Conservation (phyloP, 768 basidiomycete genomes). For the Lactifluus subvellereus region DNA sequence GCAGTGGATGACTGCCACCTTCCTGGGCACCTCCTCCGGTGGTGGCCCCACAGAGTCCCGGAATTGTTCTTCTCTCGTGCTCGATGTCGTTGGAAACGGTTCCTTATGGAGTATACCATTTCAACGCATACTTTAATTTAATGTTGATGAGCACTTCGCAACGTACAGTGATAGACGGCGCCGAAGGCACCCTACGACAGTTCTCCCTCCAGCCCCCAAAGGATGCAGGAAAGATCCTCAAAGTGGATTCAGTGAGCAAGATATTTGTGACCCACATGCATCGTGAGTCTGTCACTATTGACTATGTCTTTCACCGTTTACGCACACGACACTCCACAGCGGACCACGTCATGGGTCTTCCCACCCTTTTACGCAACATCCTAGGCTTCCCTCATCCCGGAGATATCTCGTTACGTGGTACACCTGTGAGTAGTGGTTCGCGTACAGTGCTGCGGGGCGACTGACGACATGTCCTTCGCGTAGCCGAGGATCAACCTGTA, state of each 20-base stretch:
- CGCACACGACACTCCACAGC: slow-evolving; percentile 34
- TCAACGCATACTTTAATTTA: not conserved
- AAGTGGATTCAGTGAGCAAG: slow-evolving; percentile 47
- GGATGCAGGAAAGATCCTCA: slow-evolving; percentile 31
- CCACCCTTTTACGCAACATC: slow-evolving; percentile 56
- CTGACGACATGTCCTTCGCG: not conserved
- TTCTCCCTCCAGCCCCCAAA: slow-evolving; percentile 49
- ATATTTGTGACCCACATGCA: slow-evolving; percentile 88
- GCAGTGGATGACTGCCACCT: slow-evolving; percentile 51
- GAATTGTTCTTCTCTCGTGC: slow-evolving; percentile 69
- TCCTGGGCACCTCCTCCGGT: slow-evolving; percentile 72
- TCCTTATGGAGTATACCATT: slow-evolving; percentile 59
- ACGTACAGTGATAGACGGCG: slow-evolving; percentile 70
- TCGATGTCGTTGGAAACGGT: slow-evolving; percentile 48
- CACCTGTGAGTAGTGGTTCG: not conserved
- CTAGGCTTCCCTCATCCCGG: slow-evolving; percentile 43
- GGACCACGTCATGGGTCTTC: slow-evolving; percentile 71
- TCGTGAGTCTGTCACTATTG: slow-evolving; percentile 33
- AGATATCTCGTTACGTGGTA: slow-evolving; percentile 22
- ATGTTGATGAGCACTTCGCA: not conserved
- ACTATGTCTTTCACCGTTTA: not conserved
- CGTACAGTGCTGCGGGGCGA: not conserved
- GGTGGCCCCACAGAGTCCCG: slow-evolving; percentile 70
- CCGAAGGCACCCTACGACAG: slow-evolving; percentile 72
- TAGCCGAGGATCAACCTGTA: slow-evolving; percentile 60